phyloP scores from a whole-genome alignment of 2,329 filamentous ascomycete genomes.

The Pestalotiopsis fici region DNA sequence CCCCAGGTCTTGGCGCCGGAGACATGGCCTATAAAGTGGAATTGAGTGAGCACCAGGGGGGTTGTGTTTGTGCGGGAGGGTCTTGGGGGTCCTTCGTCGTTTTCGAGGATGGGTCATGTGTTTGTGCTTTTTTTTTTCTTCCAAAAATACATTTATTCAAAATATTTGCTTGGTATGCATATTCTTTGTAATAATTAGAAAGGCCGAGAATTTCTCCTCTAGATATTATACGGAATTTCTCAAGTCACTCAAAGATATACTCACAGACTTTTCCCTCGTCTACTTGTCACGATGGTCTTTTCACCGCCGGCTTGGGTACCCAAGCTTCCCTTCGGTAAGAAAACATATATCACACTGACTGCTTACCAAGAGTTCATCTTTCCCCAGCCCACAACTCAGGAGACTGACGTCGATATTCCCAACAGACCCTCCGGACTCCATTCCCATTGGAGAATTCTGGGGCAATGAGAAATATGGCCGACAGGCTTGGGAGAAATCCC shows the following conservation, averaged over 20 bases:
- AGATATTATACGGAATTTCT: not conserved
- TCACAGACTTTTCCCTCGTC: not conserved
- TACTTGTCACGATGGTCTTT: constrained; percentile 12
- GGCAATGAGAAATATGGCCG: constrained; percentile 69
- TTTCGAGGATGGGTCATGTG: not conserved
- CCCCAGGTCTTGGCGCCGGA: constrained; percentile 3
- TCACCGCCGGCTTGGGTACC: constrained; percentile 14
- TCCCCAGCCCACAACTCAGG: not conserved
- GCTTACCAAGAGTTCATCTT: not conserved
- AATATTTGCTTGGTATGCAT: not conserved
- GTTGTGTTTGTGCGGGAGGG: not conserved
- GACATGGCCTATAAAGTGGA: not conserved
- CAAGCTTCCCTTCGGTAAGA: constrained; percentile 15
- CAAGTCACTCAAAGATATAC: not conserved
- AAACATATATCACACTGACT: not conserved
- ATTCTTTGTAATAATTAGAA: not conserved
- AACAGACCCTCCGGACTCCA: constrained; percentile 56
- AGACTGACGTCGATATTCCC: not conserved
- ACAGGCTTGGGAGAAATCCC: constrained; percentile 57
- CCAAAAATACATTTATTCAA: not conserved
- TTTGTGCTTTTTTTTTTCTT: not conserved
- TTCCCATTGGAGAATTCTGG: constrained; percentile 71
- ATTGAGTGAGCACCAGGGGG: not conserved
- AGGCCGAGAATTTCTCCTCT: not conserved
- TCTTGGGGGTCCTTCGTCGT: not conserved